These are phyloP conservation scores for Plasmodium blacklocki DNA, from an alignment of 169 alveolate genomes.

Conservation along the genomic window DNA sequence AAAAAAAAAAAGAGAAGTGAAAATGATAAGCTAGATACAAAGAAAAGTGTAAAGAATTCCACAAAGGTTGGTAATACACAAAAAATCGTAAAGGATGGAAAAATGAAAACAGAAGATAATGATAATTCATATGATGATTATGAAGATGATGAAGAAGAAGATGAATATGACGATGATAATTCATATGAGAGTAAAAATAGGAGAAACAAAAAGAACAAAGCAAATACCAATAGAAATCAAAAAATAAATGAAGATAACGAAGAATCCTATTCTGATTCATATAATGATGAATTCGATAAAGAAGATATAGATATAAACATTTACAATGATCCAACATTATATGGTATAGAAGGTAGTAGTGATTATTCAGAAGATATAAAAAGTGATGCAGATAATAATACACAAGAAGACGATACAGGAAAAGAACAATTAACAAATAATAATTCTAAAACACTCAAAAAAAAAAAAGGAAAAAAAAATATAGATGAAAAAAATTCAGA, in stretches of 20 bases:
- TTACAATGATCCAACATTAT: conserved; percentile 49
- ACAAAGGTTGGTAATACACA: neutral
- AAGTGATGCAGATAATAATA: conserved; percentile 32
- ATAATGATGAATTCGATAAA: conserved; percentile 37
- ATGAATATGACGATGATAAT: conserved; percentile 4
- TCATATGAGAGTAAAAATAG: neutral
- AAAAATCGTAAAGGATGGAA: conserved; percentile 2
- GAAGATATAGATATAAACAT: conserved; percentile 50
- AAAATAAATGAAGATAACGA: conserved; percentile 4
- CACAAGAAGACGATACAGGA: conserved; percentile 45
- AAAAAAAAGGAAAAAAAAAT: conserved; percentile 27
- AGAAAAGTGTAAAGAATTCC: neutral
- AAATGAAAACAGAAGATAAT: neutral
- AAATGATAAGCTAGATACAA: conserved; percentile 5
- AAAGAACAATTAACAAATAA: conserved; percentile 7
- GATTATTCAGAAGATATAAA: conserved; percentile 71
- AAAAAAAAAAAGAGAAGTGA: neutral
- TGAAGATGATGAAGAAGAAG: neutral
- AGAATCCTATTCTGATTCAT: neutral
- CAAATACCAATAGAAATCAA: neutral
- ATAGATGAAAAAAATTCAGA: conserved; percentile 1
- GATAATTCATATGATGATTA: neutral
- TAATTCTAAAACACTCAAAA: neutral
- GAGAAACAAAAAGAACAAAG: neutral
- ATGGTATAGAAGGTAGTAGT: conserved; percentile 74